Evolutionary conservation across 345 rosid species (phyloP), one percentile per base, ranked within the genome.

Genomic region (Hirschfeldia incana): DNA sequence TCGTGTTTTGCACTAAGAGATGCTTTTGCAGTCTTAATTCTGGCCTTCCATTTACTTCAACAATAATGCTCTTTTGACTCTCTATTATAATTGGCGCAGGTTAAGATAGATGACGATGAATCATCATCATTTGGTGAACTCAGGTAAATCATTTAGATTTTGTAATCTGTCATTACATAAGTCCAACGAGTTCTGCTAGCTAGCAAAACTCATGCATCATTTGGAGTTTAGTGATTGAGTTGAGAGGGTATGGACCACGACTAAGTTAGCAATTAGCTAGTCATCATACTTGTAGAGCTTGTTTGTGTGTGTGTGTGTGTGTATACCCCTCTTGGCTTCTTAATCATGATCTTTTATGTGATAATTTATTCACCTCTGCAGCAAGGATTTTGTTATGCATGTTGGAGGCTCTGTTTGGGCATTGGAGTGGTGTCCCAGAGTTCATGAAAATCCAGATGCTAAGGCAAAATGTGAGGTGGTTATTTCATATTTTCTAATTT

Each of bases 371-470:
- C 46, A 71, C 78, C 28, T 85, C 67, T 84, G 85, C 96, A 89
- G 99, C 84, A 88, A 87, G 65, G 99, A 93, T 74, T 91, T 90
- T 75, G 82, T 93, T 49, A 85, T 91, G 88, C 82, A 87, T 67
- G 90, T 88, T 78, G 97, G 99, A 73, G 99, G 98, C 46, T 85
- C 96, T 61, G 90, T 90, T 84, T 95, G 92, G 98, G 93, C 89
- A 63, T 68, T 95, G 82, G 97, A 95, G 85, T 93, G 99, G 99
- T 89, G 97, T 69, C 99, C 99, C 55, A 82, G 87, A 78, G 71
- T 77, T 86, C 84, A 83, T 73, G 84, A 65, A 70, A 83, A 64
- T 82, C 80, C 86, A 36, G 90, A 77, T 67, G 70, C 68, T 77
- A 83, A 17, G 55, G 76, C 85, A 73, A 95, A 86, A 78, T 82